Evolutionary conservation across 208 protist species (phyloP).

Genomic region (Acanthamoeba triangularis): DNA sequence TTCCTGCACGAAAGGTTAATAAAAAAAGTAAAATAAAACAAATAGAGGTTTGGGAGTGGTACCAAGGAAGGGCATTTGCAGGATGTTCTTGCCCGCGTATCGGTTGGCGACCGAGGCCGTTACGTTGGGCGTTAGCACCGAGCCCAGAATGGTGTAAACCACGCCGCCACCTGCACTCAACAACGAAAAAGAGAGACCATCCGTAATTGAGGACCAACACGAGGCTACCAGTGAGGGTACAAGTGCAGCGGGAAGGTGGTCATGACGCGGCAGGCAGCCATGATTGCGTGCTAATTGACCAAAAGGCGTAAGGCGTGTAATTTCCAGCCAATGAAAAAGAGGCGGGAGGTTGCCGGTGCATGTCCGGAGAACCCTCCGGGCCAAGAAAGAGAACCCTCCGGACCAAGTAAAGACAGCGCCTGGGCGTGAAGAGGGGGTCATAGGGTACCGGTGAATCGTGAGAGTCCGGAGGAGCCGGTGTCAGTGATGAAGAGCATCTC

Average conservation of each 20-base stretch:
- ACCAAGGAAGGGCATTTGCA: conserved; percentile 30
- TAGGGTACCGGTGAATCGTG: neutral
- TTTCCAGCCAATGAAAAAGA: too few species aligned
- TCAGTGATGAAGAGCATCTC: conserved; percentile 32
- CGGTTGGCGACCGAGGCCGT: neutral
- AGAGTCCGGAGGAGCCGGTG: neutral
- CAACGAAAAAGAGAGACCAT: too few species aligned
- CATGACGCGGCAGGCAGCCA: too few species aligned
- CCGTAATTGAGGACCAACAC: neutral
- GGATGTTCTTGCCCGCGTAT: neutral
- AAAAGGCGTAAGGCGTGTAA: neutral
- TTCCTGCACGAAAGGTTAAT: neutral
- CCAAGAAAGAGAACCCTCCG: too few species aligned
- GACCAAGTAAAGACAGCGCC: neutral
- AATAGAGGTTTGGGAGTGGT: too few species aligned
- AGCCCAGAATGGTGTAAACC: neutral
- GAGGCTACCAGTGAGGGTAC: neutral
- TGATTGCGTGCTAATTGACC: neutral
- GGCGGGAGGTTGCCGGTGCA: too few species aligned
- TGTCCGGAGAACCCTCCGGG: too few species aligned
- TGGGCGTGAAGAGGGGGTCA: neutral
- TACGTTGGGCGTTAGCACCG: neutral
- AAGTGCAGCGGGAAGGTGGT: neutral
- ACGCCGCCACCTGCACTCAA: neutral
- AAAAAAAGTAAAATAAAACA: too few species aligned